A percentile compares a stretch with the other conserved stretches of the same genome.
Conservation (phyloP, 2,329 filamentous ascomycete species). For the Cyclaneusma minus region DNA sequence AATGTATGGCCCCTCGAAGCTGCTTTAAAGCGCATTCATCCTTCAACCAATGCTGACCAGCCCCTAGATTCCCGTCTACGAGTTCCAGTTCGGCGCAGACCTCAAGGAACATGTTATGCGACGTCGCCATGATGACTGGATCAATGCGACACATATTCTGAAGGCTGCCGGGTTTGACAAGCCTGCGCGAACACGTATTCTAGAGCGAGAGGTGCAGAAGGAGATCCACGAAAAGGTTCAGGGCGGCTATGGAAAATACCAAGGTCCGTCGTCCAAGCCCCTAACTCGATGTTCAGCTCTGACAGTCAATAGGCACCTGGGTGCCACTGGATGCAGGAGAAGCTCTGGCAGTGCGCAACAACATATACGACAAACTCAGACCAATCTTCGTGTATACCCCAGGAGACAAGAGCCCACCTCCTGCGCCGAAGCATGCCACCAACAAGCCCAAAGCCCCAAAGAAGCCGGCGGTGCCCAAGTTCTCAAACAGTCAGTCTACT, state of each 20-base stretch:
- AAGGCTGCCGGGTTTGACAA: conserved; percentile 98
- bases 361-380: conserved; percentile 65
- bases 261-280: conserved; percentile 39
- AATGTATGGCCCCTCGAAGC: conserved; percentile 32
- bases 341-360: conserved; percentile 72
- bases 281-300: conserved; percentile 3
- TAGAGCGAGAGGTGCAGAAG: conserved; percentile 94
- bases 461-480: conserved; percentile 48
- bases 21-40: conserved; percentile 3
- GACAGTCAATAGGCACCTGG: conserved; percentile 59
- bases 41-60: conserved; percentile 4
- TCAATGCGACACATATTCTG: conserved; percentile 98
- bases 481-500: conserved; percentile 25
- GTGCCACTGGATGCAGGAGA: conserved; percentile 76
- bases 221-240: conserved; percentile 96
- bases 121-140: conserved; percentile 84
- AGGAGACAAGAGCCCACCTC: conserved; percentile 77
- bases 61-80: conserved; percentile 77
- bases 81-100: conserved; percentile 73
- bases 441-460: conserved; percentile 71
- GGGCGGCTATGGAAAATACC: conserved; percentile 96
- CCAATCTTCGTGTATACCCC: conserved; percentile 83
- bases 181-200: conserved; percentile 81
- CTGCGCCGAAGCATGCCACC: conserved; percentile 82
- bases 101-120: conserved; percentile 86